phyloP scores from a whole-genome alignment of 2,329 filamentous ascomycete genomes.

The Orbilia ellipsospora region DNA sequence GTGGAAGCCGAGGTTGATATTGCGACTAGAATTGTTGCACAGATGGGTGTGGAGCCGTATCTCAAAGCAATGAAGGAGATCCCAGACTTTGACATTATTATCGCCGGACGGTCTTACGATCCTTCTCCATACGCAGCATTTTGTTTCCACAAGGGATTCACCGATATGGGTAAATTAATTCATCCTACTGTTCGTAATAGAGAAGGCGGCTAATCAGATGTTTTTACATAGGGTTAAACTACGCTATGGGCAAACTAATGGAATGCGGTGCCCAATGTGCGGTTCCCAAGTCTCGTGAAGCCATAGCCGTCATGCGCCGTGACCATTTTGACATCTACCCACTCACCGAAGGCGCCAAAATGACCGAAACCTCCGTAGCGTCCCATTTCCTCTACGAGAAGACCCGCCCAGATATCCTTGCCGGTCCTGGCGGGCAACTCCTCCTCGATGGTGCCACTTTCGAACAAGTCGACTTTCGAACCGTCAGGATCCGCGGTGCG shows the following conservation, averaged over 20 bases:
- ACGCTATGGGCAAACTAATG: constrained; percentile 69
- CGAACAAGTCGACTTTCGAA: constrained; percentile 63
- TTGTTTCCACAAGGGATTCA: constrained; percentile 60
- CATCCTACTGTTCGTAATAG: not conserved
- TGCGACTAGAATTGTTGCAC: constrained; percentile 63
- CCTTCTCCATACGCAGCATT: constrained; percentile 64
- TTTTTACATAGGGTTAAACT: constrained; percentile 61
- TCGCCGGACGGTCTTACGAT: constrained; percentile 64
- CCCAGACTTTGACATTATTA: constrained; percentile 65
- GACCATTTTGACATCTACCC: constrained; percentile 67
- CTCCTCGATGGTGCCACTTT: constrained; percentile 64
- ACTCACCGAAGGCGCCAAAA: constrained; percentile 62
- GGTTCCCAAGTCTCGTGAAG: constrained; percentile 65
- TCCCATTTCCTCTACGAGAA: constrained; percentile 70
- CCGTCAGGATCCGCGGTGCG: constrained; percentile 63
- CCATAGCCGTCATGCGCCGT: constrained; percentile 64
- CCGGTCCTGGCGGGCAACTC: constrained; percentile 67
- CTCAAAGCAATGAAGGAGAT: constrained; percentile 60
- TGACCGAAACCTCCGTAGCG: constrained; percentile 67
- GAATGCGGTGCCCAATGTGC: constrained; percentile 68
- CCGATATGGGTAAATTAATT: constrained; percentile 25
- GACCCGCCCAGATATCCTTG: constrained; percentile 66
- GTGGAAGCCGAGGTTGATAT: constrained; percentile 62
- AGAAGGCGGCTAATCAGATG: not conserved
- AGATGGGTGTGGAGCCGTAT: constrained; percentile 66